Conservation (phyloP, 495 filamentous ascomycete species). For the Penicillium atrosanguineum region DNA sequence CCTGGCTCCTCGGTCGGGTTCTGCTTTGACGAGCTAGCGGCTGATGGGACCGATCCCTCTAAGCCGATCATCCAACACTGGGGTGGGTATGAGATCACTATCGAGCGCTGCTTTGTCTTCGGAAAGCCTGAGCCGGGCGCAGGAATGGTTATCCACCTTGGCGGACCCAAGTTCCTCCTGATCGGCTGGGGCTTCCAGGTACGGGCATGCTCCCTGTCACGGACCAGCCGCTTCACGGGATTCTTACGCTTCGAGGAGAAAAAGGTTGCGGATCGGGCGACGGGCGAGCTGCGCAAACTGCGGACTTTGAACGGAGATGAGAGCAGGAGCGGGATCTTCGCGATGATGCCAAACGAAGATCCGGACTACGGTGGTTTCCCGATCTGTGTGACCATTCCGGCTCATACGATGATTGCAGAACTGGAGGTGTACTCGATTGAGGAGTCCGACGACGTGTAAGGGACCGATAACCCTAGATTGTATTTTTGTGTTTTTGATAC, state of each 20-base stretch:
- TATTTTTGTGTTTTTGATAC: not conserved
- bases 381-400: conserved; percentile 48
- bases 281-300: conserved; percentile 33
- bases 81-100: conserved; percentile 32
- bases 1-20: conserved; percentile 41
- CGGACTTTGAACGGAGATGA: conserved; percentile 50
- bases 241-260: conserved; percentile 45
- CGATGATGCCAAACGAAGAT: conserved; percentile 50
- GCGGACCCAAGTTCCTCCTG: conserved; percentile 38
- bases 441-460: conserved; percentile 13
- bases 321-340: conserved; percentile 42
- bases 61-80: conserved; percentile 20
- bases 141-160: conserved; percentile 46
- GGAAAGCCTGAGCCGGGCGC: conserved; percentile 39
- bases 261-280: conserved; percentile 29
- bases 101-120: conserved; percentile 49
- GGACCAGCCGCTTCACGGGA: conserved; percentile 39
- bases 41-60: conserved; percentile 21
- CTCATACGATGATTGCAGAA: conserved; percentile 48
- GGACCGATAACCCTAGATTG: not conserved
- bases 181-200: conserved; percentile 50
- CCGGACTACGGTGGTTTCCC: conserved; percentile 52
- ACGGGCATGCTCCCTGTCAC: conserved; percentile 22
- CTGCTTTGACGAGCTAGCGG: conserved; percentile 43
- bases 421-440: conserved; percentile 42